These are phyloP conservation scores for Tetragonia tetragonoides DNA, from an alignment of 148 eudicot species.

Conservation along the genomic window DNA sequence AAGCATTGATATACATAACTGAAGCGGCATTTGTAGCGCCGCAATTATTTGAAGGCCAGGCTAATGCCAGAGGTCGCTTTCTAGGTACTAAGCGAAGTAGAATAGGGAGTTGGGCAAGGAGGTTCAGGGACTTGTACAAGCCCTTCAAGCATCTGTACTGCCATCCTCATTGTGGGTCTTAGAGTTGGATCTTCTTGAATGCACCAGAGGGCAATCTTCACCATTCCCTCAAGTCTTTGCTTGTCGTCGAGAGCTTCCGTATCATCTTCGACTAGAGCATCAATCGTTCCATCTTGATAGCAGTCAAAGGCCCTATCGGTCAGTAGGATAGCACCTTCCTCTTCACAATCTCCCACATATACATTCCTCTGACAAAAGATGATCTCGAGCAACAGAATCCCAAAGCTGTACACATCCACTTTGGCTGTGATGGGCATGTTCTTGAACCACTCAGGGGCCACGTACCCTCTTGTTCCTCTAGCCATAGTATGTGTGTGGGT, in stretches of 20 bases:
- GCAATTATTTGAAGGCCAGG: not conserved
- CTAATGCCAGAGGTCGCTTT: not conserved
- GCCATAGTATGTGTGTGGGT: constrained; percentile 26
- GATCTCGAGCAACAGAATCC: constrained; percentile 35
- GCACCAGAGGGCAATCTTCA: constrained; percentile 33
- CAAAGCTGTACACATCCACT: constrained; percentile 36
- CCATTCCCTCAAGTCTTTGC: constrained; percentile 19
- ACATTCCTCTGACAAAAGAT: constrained; percentile 32
- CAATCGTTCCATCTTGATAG: constrained; percentile 13
- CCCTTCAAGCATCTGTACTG: constrained; percentile 33
- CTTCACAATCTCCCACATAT: constrained; percentile 10
- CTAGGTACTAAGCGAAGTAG: not conserved
- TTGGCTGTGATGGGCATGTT: constrained; percentile 27
- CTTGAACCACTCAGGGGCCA: constrained; percentile 43
- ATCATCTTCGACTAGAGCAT: constrained; percentile 25
- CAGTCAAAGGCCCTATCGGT: constrained; percentile 31
- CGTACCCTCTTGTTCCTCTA: constrained; percentile 43
- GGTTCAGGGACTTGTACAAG: constrained; percentile 28
- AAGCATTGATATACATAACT: too few species aligned
- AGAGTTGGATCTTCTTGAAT: constrained; percentile 26
- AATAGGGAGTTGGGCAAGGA: constrained; percentile 14
- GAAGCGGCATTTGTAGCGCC: not conserved
- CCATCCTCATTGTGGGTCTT: constrained; percentile 34
- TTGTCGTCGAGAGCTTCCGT: constrained; percentile 23
- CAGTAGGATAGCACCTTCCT: constrained; percentile 12